Evolutionary conservation across 148 eudicot genomes (phyloP), one percentile per base, ranked within the genome.

Genomic region (Nepenthes gracilis): DNA sequence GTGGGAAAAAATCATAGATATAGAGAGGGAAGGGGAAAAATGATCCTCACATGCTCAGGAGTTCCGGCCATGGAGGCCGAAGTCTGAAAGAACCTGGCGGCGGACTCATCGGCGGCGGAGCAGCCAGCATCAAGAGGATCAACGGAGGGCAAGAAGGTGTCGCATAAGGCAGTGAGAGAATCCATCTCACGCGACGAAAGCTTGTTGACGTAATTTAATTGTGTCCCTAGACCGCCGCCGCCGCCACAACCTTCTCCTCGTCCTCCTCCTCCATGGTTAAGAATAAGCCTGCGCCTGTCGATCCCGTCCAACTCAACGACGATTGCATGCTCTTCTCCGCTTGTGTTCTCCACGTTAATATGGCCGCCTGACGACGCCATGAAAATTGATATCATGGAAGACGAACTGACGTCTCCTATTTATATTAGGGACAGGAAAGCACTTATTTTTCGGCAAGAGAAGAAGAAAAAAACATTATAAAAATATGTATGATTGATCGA

Each of bases 61-160:
- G 84, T 79, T 53, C 82, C 81, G 5, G 69, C 62, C 76, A 74
- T 70, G 47, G 86, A 73, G 36, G 88, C 81, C 4, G 93, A 81
- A 34, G 84, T 78, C 37, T 62, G 72, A 32, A 49, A 79, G 65
- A 78, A 79, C 10, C 51, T 51, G 2, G 61, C 59, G 13, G 63
- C 36, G 0, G 75, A 69, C 34, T 72, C 70, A 36, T 47, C 61
- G 2, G 70, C 55, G 6, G 72, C 53, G 53, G 11, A 6, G 2
- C 10, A 6, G n/a, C 10, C 10, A 12, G n/a, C 53, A 49, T 2
- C 53, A 5, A 12, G 73, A n/a, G 67, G 52, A 10, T 76, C 61
- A 2, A 85, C 53, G 15, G 79, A 66, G 9, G 90, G 83, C 53
- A 85, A 43, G 56, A 79, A 62, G 51, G 90, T 77, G 80, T 85